Conservation (phyloP, 352 stramenopile genomes). For the Phytophthora uliginosa region DNA sequence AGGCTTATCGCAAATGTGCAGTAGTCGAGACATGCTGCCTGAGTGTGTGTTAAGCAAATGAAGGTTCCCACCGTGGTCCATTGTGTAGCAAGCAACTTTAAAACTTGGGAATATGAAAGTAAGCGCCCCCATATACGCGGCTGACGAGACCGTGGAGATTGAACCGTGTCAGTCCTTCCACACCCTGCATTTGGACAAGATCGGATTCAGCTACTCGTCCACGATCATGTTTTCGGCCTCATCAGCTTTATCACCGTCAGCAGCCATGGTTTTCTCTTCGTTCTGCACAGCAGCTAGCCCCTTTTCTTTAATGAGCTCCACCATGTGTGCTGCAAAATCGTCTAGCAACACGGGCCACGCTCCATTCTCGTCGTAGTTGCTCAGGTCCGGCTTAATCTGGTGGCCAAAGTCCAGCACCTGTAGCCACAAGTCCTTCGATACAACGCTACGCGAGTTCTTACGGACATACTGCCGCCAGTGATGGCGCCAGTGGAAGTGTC, state of each 20-base stretch:
- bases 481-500: slow-evolving; percentile 68
- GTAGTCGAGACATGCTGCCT: slow-evolving; percentile 12
- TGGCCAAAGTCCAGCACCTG: slow-evolving; percentile 87
- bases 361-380: slow-evolving; percentile 91
- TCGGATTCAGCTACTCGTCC: slow-evolving; percentile 40
- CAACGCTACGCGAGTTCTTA: slow-evolving; percentile 73
- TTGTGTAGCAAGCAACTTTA: slow-evolving; percentile 1
- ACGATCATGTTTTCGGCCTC: slow-evolving; percentile 63
- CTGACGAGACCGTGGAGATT: too few species aligned
- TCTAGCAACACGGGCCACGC: slow-evolving; percentile 90
- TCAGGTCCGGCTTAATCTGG: slow-evolving; percentile 77
- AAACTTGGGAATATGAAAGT: slow-evolving; percentile 11
- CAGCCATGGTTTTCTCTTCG: slow-evolving; percentile 42
- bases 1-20: not conserved
- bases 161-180: not conserved
- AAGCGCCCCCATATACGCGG: not conserved
- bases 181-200: slow-evolving; percentile 1
- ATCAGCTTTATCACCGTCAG: slow-evolving; percentile 39
- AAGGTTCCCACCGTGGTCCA: not conserved
- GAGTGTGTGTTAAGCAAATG: slow-evolving; percentile 9
- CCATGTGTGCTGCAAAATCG: slow-evolving; percentile 83
- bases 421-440: slow-evolving; percentile 90
- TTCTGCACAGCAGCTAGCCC: slow-evolving; percentile 55
- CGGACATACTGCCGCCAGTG: slow-evolving; percentile 82
- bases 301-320: slow-evolving; percentile 55